Base-by-base conservation (phyloP, 169 alveolate genomes). In the Cryptosporidium sp. region DNA sequence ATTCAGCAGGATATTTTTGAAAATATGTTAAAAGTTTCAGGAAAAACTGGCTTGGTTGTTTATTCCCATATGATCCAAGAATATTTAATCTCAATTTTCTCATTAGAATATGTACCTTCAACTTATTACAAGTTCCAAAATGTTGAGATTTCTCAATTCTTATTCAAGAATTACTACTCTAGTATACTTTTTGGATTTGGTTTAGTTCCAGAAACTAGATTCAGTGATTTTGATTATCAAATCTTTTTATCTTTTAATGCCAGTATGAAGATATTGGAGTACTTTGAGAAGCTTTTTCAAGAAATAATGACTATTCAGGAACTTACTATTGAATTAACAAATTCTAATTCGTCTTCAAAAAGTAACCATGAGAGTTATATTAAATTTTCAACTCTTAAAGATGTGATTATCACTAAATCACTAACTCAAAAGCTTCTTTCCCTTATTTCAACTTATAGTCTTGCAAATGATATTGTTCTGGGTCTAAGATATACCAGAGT, bases 21-120 rank as follows among this genome's bases (percentile, higher is more conserved):
- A 12, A 80, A 80, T 61, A 16, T 65, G 21, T 41, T 80, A 26
- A 70, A 48, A n/a, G 29, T 33, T 59, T 61, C 89, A 10, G 68
- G 80, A 26, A 80, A 41, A 29, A 80, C 89, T 8, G 89, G 89
- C 16, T 26, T 80, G 29, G 75, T 33, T 39, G 48, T 80, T 29
- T 80, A 62, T 41, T 80, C 89, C 10, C 68, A 43, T 9, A 29
- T 80, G 67, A 59, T 80, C 33, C 75, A 59, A 50, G 65, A 80
- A 16, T 80, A 62, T 41, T 23, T 80, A 16, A 29, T 26, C 6
- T 41, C 55, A 21, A 18, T 80, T 3, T 80, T 62, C n/a, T 65
- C 73, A 26, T 21, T 41, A 23, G 75, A 80, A 29, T 65, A 48
- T 45, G 52, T 41, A 0, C 75, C 74, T 23, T 80, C 65, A 37